These are phyloP conservation scores for Excoecaria cochinchinensis DNA, from an alignment of 345 rosid genomes.

Conservation along the genomic window DNA sequence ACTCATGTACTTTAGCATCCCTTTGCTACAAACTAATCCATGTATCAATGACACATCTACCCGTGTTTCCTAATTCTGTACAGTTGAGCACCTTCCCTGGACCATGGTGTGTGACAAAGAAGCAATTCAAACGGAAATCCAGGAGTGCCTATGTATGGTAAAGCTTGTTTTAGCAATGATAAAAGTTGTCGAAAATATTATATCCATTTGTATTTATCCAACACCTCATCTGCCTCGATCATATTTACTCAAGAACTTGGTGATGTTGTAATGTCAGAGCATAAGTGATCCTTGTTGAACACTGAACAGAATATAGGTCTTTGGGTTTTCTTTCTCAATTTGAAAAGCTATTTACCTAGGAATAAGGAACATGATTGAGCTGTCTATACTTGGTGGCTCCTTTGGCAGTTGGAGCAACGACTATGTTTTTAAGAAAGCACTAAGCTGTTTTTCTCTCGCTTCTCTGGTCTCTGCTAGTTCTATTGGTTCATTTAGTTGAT, in stretches of 20 bases:
- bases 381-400: too few relatives aligned
- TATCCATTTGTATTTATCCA: background rate
- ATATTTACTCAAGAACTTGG: background rate
- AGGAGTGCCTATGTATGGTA: slow-evolving; percentile 17
- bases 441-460: too few relatives aligned
- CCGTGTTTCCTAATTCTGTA: slow-evolving; percentile 2
- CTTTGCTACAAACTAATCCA: background rate
- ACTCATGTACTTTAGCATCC: background rate
- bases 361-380: too few relatives aligned
- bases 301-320: background rate
- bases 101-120: slow-evolving; percentile 76
- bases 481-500: too few relatives aligned
- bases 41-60: background rate
- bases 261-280: background rate
- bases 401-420: too few relatives aligned
- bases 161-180: too few relatives aligned
- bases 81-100: slow-evolving; percentile 86
- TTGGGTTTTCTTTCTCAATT: too few relatives aligned
- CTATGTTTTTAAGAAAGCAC: too few relatives aligned
- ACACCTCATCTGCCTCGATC: background rate
- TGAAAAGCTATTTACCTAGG: too few relatives aligned
- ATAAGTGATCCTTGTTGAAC: background rate
- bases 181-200: background rate
- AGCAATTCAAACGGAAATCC: slow-evolving; percentile 61
- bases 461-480: too few relatives aligned